These are phyloP conservation scores for Gilbertella persicaria DNA, from an alignment of 371 early-diverging fungal genomes.

Conservation along the genomic window DNA sequence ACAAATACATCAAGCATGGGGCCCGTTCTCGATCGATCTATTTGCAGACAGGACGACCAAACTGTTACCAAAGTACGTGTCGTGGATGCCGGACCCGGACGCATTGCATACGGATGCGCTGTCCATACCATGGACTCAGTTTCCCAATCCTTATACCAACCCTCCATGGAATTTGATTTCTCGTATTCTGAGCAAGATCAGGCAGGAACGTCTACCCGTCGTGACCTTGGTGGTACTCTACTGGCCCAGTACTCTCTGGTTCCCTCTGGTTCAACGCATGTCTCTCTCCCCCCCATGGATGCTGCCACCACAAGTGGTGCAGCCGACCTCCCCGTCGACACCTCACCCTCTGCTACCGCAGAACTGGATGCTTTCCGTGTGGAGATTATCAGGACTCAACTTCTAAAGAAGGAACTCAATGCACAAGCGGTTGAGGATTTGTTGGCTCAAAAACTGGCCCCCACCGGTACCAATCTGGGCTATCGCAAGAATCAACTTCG, in stretches of 20 bases:
- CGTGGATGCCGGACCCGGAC: constrained; percentile 15
- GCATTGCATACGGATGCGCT: constrained; percentile 16
- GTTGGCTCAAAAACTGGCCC: not conserved
- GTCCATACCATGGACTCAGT: constrained; percentile 1
- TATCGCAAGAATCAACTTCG: constrained; percentile 5
- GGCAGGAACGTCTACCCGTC: constrained; percentile 2
- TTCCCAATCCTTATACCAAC: constrained; percentile 2
- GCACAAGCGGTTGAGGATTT: not conserved
- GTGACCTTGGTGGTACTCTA: constrained; percentile 9
- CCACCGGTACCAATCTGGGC: not conserved
- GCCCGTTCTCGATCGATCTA: constrained; percentile 14
- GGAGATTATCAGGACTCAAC: constrained; percentile 4
- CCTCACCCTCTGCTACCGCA: not conserved
- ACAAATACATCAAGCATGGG: constrained; percentile 9
- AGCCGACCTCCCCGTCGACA: constrained; percentile 6
- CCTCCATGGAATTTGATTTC: constrained; percentile 20
- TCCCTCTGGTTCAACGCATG: constrained; percentile 14
- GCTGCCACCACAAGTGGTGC: not conserved
- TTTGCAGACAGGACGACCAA: constrained; percentile 17
- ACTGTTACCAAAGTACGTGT: constrained; percentile 16
- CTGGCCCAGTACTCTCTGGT: constrained; percentile 26
- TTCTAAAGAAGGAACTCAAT: not conserved
- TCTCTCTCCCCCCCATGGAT: constrained; percentile 1
- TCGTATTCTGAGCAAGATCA: constrained; percentile 3
- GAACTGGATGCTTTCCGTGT: constrained; percentile 22